Base-by-base conservation (phyloP, 2,329 filamentous ascomycete genomes). In the Pyrenophora tritici-repentis region DNA sequence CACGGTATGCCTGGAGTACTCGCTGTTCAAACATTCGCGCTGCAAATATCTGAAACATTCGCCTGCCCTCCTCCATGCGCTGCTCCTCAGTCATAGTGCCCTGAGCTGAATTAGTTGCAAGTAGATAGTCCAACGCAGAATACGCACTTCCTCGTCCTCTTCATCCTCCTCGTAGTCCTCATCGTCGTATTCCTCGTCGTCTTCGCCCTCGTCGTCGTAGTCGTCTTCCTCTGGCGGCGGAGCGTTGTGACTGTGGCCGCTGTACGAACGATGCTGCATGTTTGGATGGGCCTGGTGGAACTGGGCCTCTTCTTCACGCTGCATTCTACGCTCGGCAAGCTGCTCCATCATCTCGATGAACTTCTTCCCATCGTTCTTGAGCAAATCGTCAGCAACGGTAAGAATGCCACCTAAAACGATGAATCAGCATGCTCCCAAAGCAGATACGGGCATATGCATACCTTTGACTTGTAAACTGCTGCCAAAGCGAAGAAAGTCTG, bases 271-370 rank as follows among this genome's bases (percentile, higher is more conserved):
- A 48, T 74, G 71, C 62, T 74, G 71, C 61, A 81, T 73, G 80
- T 79, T 75, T 82, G 86, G 69, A 73, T 86, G 81, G 59, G 79
- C 77, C 26, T 29, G 26, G 44, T 80, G 76, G 66, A 85, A 84
- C 62, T 87, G 86, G 42, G 90, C 90, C 71, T 97, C 91, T 76
- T 94, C 92, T 78, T 97, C 93, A 63, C 94, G 88, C 70, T 92
- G 90, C 93, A 99, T 97, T 66, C 94, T 86, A 66, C 93, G 90
- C 78, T 99, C 94, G 32, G 94, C 94, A 66, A 99, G 83, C 78
- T 97, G 93, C 75, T 99, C 94, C 94, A 99, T 99, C 94, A 99
- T 99, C 74, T 99, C 94, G 76, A 99, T 99, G 78, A 99, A 99
- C 71, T 96, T 96, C 76, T 96, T 96, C 68, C 94, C 94, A 75